These are phyloP conservation scores for Fusarium falciforme DNA, from an alignment of 2,329 filamentous ascomycete species.

Conservation along the genomic window DNA sequence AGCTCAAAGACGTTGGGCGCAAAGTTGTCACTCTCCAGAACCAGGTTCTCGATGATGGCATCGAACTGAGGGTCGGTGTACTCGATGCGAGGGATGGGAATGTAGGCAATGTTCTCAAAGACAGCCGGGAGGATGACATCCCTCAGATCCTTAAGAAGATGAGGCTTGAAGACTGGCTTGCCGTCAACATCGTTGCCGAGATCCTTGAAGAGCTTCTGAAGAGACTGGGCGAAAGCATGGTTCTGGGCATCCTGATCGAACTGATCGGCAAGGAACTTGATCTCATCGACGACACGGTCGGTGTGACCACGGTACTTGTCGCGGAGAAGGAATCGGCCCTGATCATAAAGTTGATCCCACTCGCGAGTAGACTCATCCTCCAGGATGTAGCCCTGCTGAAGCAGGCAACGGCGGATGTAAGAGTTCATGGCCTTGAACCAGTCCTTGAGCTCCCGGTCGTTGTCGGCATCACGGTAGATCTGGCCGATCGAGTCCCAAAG, in stretches of 20 bases:
- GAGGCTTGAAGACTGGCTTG: slow-evolving; percentile 90
- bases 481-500: slow-evolving; percentile 86
- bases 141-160: slow-evolving; percentile 88
- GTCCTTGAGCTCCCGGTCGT: slow-evolving; percentile 83
- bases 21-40: slow-evolving; percentile 96
- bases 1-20: slow-evolving; percentile 93
- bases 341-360: slow-evolving; percentile 87
- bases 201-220: slow-evolving; percentile 87
- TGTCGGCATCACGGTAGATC: slow-evolving; percentile 88
- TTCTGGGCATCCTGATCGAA: slow-evolving; percentile 92
- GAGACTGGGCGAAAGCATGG: slow-evolving; percentile 77
- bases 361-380: slow-evolving; percentile 82
- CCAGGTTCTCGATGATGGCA: slow-evolving; percentile 91
- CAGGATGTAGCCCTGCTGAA: slow-evolving; percentile 92
- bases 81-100: slow-evolving; percentile 94
- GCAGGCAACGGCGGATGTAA: slow-evolving; percentile 84
- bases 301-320: slow-evolving; percentile 89
- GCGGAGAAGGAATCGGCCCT: slow-evolving; percentile 86
- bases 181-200: slow-evolving; percentile 89
- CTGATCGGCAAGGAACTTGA: slow-evolving; percentile 89
- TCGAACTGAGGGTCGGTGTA: slow-evolving; percentile 87
- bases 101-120: slow-evolving; percentile 88
- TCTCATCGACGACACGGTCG: slow-evolving; percentile 86
- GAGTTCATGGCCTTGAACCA: slow-evolving; percentile 87
- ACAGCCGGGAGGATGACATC: slow-evolving; percentile 86